Conservation (phyloP, 306 rosid genomes). For the Castanea mollissima region DNA sequence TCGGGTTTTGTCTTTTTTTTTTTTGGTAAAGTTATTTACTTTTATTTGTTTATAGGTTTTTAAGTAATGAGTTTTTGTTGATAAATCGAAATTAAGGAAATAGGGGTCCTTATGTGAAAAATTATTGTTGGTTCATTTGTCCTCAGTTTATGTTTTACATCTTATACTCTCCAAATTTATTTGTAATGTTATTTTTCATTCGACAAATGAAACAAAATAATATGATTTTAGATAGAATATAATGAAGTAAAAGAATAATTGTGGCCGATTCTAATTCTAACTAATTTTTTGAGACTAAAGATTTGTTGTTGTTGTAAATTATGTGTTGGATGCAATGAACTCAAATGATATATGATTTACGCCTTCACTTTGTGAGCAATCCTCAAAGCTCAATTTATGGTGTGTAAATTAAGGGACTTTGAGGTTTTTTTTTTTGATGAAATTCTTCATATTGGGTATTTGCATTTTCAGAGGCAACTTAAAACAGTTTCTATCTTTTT, state of each 20-base stretch:
- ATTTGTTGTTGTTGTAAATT: too few species aligned
- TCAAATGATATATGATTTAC: neutral
- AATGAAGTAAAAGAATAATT: too few species aligned
- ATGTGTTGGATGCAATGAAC: neutral
- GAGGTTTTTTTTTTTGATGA: conserved; percentile 1
- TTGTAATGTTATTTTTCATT: neutral
- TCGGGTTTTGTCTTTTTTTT: neutral
- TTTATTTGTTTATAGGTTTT: neutral
- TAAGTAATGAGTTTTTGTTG: neutral
- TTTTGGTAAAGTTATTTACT: too few species aligned
- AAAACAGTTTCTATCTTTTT: conserved; percentile 19
- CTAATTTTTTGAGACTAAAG: too few species aligned
- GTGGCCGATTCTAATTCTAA: too few species aligned
- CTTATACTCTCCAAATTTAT: neutral
- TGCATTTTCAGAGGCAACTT: neutral
- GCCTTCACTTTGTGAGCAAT: neutral
- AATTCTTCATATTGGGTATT: neutral
- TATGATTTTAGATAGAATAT: too few species aligned
- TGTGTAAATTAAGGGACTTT: neutral
- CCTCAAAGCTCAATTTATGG: neutral
- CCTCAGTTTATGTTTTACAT: neutral
- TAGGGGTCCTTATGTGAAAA: neutral
- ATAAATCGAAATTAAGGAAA: neutral
- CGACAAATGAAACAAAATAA: neutral
- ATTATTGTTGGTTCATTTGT: neutral